Conservation (phyloP, 805 yeast genomes). For the Yarrowia phangngaensis region DNA sequence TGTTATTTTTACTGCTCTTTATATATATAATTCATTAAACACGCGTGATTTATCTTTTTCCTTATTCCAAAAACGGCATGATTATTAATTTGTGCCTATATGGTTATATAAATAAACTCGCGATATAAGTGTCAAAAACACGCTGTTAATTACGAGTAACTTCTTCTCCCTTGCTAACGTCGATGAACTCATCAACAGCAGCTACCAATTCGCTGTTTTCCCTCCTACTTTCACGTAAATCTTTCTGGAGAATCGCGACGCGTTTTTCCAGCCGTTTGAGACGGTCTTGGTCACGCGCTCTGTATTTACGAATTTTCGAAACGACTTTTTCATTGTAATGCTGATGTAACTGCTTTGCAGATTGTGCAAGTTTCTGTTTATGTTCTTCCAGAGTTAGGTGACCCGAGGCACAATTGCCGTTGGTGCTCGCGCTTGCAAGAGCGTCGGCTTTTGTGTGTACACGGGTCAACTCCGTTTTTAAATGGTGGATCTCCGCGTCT, state of each 20-base stretch:
- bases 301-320: constrained; percentile 3
- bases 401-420: too few relatives aligned
- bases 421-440: too few relatives aligned
- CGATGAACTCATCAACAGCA: constrained; percentile 17
- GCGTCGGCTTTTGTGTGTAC: too few relatives aligned
- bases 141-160: too few relatives aligned
- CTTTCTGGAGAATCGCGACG: not conserved
- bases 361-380: not conserved
- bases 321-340: constrained; percentile 1
- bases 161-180: constrained; percentile 1
- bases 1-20: too few relatives aligned
- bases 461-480: constrained; percentile 4
- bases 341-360: constrained; percentile 1
- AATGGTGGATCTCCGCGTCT: constrained; percentile 5
- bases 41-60: too few relatives aligned
- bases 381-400: constrained; percentile 3
- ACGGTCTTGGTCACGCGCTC: not conserved
- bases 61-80: too few relatives aligned
- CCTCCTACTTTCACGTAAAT: constrained; percentile 2
- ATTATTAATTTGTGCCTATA: too few relatives aligned
- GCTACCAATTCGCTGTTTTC: constrained; percentile 10
- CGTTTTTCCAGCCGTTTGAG: not conserved
- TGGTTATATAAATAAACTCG: too few relatives aligned
- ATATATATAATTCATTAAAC: too few relatives aligned
- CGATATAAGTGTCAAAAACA: too few relatives aligned